Conservation (phyloP, 495 filamentous ascomycete species). For the Penicillium waksmanii region DNA sequence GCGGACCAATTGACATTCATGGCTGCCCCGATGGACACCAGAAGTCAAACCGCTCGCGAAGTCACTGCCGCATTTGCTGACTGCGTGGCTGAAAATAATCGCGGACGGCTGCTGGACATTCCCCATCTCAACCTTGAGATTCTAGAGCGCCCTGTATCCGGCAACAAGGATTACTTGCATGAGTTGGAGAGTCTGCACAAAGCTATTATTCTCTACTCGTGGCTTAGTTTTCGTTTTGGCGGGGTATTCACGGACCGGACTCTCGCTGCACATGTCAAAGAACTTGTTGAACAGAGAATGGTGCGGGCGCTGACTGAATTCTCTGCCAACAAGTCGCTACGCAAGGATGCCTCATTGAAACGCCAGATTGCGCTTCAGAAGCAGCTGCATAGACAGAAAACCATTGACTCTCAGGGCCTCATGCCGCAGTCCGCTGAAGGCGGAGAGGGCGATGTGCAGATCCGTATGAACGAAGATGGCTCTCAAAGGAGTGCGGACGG, state of each 20-base stretch:
- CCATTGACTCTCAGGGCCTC: constrained; percentile 23
- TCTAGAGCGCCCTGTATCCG: constrained; percentile 57
- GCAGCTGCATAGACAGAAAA: constrained; percentile 36
- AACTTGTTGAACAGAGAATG: constrained; percentile 77
- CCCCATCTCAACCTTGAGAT: constrained; percentile 65
- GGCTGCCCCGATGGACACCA: constrained; percentile 60
- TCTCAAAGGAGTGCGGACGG: not conserved
- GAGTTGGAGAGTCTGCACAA: constrained; percentile 79
- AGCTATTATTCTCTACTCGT: constrained; percentile 80
- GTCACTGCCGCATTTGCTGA: constrained; percentile 62
- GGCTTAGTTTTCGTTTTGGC: constrained; percentile 73
- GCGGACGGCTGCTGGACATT: constrained; percentile 70
- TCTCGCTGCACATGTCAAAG: constrained; percentile 80
- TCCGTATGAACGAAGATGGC: constrained; percentile 19
- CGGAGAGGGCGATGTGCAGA: constrained; percentile 11
- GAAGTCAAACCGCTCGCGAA: constrained; percentile 24
- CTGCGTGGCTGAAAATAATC: constrained; percentile 65
- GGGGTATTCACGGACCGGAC: constrained; percentile 79
- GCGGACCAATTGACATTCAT: constrained; percentile 76
- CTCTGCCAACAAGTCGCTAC: constrained; percentile 52
- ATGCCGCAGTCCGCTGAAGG: constrained; percentile 11
- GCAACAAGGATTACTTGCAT: constrained; percentile 56
- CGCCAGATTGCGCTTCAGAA: constrained; percentile 49
- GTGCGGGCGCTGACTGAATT: constrained; percentile 63
- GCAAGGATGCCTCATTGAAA: constrained; percentile 45